Conservation (phyloP, 2,329 filamentous ascomycete species). For the Arthrobotrys sphaeroides region DNA sequence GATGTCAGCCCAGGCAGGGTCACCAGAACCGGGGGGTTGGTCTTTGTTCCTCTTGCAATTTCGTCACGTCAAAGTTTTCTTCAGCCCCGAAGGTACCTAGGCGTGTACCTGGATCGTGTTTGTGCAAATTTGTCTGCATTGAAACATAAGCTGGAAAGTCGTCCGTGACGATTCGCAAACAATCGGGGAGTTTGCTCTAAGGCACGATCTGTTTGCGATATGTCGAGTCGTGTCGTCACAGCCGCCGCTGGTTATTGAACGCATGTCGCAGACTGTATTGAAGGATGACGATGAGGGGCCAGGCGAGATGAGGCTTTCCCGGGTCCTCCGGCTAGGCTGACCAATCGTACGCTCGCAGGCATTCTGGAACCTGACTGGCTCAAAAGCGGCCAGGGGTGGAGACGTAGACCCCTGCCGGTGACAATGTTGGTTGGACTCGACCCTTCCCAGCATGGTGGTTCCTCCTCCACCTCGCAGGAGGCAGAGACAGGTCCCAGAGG, state of each 20-base stretch:
- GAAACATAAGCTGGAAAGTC: not conserved
- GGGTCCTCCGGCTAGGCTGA: slow-evolving; percentile 42
- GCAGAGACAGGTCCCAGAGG: slow-evolving; percentile 37
- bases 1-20: slow-evolving; percentile 42
- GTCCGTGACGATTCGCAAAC: not conserved
- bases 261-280: slow-evolving; percentile 11
- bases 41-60: slow-evolving; percentile 46
- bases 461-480: slow-evolving; percentile 26
- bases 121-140: not conserved
- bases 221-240: slow-evolving; percentile 11
- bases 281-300: not conserved
- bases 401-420: slow-evolving; percentile 1
- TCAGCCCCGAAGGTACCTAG: slow-evolving; percentile 6
- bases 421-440: slow-evolving; percentile 20
- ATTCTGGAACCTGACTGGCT: slow-evolving; percentile 31
- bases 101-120: no score
- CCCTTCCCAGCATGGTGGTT: slow-evolving; percentile 44
- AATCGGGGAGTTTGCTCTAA: slow-evolving; percentile 10
- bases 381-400: slow-evolving; percentile 30
- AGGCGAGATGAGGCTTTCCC: slow-evolving; percentile 50
- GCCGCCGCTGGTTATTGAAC: slow-evolving; percentile 23
- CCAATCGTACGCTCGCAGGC: slow-evolving; percentile 31
- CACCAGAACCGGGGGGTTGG: slow-evolving; percentile 7
- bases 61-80: slow-evolving; percentile 17
- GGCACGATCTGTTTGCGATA: slow-evolving; percentile 2